phyloP scores from a whole-genome alignment of 2,329 filamentous ascomycete genomes.

The Neospermospora avenae region DNA sequence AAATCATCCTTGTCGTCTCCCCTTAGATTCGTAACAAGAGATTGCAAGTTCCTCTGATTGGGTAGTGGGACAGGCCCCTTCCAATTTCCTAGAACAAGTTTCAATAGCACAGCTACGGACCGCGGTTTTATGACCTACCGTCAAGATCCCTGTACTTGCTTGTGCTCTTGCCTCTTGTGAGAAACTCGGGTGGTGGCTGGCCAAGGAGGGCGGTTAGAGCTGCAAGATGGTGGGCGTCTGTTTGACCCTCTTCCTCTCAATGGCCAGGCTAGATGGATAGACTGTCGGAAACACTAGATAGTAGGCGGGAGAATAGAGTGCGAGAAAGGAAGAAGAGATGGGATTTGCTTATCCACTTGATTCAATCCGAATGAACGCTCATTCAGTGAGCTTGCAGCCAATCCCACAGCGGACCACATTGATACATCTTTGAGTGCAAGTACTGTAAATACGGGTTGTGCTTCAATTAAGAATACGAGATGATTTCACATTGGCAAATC shows the following conservation, averaged over 20 bases:
- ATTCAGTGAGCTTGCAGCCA: too few relatives aligned
- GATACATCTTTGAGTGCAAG: too few relatives aligned
- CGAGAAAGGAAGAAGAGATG: too few relatives aligned
- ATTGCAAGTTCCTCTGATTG: slow-evolving; percentile 17
- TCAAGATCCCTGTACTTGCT: slow-evolving; percentile 18
- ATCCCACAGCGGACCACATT: too few relatives aligned
- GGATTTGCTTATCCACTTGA: too few relatives aligned
- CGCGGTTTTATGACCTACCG: slow-evolving; percentile 10
- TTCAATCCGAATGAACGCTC: too few relatives aligned
- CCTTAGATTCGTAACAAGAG: slow-evolving; percentile 15
- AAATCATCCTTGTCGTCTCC: slow-evolving; percentile 17
- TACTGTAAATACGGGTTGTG: too few relatives aligned
- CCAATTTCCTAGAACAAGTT: slow-evolving; percentile 18
- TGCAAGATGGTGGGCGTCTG: slow-evolving; percentile 16
- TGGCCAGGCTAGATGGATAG: background rate
- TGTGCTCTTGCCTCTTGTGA: slow-evolving; percentile 14
- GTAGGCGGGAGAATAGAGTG: too few relatives aligned
- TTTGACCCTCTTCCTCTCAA: background rate
- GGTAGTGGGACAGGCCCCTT: slow-evolving; percentile 17
- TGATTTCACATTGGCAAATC: too few relatives aligned
- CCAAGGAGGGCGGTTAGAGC: slow-evolving; percentile 21
- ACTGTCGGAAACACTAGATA: too few relatives aligned
- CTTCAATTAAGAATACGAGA: too few relatives aligned
- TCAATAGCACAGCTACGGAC: background rate
- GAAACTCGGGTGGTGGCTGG: slow-evolving; percentile 18